Percentiles rank a stretch among this genome's conserved stretches.
phyloP scores from a whole-genome alignment of 495 filamentous ascomycete species.

The Xylaria cubensis region DNA sequence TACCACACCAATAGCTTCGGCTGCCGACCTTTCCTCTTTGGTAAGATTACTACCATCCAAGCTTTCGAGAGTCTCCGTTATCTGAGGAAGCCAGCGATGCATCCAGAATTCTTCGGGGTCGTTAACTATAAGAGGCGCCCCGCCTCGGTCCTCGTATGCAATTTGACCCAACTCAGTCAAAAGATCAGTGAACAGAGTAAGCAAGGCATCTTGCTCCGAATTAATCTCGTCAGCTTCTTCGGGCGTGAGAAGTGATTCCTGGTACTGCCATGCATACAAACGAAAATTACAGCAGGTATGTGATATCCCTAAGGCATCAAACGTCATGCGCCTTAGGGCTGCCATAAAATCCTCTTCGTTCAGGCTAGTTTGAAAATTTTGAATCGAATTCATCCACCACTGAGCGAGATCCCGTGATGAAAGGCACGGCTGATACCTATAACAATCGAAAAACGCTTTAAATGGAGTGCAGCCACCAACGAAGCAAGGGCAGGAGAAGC shows the following conservation, averaged over 20 bases:
- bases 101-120: constrained; percentile 15
- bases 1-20: constrained; percentile 5
- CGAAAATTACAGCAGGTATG: not conserved
- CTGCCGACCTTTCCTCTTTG: not conserved
- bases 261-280: not conserved
- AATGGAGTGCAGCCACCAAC: not conserved
- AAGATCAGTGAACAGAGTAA: not conserved
- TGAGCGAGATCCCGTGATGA: not conserved
- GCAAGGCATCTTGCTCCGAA: not conserved
- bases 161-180: not conserved
- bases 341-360: not conserved
- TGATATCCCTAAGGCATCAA: constrained; percentile 4
- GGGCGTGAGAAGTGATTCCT: not conserved
- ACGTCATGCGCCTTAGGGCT: not conserved
- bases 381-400: not conserved
- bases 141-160: not conserved
- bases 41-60: constrained; percentile 11
- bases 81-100: constrained; percentile 6
- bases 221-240: constrained; percentile 3
- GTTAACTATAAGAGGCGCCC: not conserved
- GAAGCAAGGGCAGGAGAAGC: not conserved
- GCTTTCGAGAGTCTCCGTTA: not conserved
- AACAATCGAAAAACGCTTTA: not conserved
- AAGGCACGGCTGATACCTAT: too few species aligned
- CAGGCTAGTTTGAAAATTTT: not conserved